A percentile compares a stretch with the other conserved stretches of the same genome.
Evolutionary conservation across 75 land plant species (phyloP).

Genomic region (Isoetes taiwanensis): DNA sequence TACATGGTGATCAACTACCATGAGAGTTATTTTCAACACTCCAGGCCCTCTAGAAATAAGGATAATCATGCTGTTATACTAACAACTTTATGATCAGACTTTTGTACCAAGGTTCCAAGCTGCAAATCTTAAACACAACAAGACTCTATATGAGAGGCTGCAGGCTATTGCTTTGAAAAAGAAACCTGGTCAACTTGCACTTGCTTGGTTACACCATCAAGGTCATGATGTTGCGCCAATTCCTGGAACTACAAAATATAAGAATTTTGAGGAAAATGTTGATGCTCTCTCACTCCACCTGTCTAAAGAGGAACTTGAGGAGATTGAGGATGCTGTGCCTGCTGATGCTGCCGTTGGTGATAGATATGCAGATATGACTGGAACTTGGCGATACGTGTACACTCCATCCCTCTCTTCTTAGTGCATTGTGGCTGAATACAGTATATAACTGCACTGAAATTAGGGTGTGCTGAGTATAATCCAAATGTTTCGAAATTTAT

Average conservation of each 20-base stretch:
- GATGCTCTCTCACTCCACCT: conserved; percentile 27
- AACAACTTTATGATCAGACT: conserved; percentile 10
- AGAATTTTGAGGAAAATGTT: conserved; percentile 36
- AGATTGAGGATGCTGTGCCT: conserved; percentile 27
- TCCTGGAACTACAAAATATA: conserved; percentile 50
- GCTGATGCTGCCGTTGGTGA: conserved; percentile 32
- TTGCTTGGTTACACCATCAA: conserved; percentile 45
- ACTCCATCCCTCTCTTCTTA: conserved; percentile 24
- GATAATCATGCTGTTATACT: too few relatives aligned
- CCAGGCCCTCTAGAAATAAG: too few relatives aligned
- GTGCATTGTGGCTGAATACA: too few relatives aligned
- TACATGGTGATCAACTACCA: background rate
- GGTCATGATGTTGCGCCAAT: conserved; percentile 38
- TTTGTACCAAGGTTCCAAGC: conserved; percentile 23
- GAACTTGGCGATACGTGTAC: conserved; percentile 24
- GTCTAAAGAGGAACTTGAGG: conserved; percentile 29
- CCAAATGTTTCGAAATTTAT: too few relatives aligned
- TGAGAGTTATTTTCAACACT: too few relatives aligned
- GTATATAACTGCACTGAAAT: too few relatives aligned
- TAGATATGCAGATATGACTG: conserved; percentile 5
- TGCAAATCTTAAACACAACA: conserved; percentile 38
- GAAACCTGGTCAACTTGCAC: conserved; percentile 43
- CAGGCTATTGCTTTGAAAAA: conserved; percentile 22
- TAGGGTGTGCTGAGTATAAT: too few relatives aligned
- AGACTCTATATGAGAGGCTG: conserved; percentile 21